Evolutionary conservation across 148 eudicot genomes (phyloP), one percentile per base, ranked within the genome.

Genomic region (Chenopodium album): DNA sequence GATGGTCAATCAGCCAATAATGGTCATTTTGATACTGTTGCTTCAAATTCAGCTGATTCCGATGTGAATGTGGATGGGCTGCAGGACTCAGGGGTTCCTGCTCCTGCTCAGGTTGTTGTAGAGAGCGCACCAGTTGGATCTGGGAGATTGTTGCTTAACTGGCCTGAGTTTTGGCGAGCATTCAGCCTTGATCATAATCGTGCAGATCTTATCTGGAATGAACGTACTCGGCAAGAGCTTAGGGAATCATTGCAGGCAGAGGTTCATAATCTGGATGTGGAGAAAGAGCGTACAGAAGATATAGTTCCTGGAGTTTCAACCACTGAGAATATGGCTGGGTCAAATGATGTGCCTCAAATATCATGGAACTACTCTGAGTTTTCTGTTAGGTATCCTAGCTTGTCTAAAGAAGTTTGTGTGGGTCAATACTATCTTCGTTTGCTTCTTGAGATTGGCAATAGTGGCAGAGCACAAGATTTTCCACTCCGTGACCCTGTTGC

Each of bases 81-180:
- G 62, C 90, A 89, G 75, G 88, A 78, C 73, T 72, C 90, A 71
- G 92, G 87, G 62, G 79, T 87, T 75, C 94, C 94, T 80, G 98
- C 95, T 81, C 99, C 99, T 78, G 99, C 99, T 60, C 99, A 96
- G 90, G 94, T 96, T 85, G 97, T 96, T 54, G 91, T 91, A 82
- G 99, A 96, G 85, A 85, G 90, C 63, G 92, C 94, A 70, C 91
- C 92, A 26, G 99, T 96, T 29, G 99, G 99, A 66, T 96, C 97
- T 48, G 99, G 99, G 65, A 88, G 98, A 87, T 85, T 96, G 80
- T 90, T 96, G 68, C 94, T 94, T 81, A 96, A 96, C 90, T 96
- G 99, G 99, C 91, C 93, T 78, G 97, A 91, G 87, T 96, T 96
- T 86, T 96, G 99, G 99, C 93, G 99, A 78, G 99, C 97, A 65